Evolutionary conservation across 305 asterid species (phyloP), one percentile per base, ranked within the genome.

Genomic region (Solanum hybrid): DNA sequence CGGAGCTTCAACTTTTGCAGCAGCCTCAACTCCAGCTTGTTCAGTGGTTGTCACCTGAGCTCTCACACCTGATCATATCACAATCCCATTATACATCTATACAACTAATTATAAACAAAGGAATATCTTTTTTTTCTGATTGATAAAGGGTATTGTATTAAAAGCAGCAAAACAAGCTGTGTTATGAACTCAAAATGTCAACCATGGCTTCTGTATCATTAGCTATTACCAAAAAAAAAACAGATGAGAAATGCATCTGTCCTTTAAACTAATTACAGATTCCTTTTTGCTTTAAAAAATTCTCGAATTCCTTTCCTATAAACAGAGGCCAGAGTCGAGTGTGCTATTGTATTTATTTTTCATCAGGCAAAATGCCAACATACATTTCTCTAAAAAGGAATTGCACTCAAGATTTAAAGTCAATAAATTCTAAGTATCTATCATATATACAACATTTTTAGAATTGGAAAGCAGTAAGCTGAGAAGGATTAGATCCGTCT

Each of bases 1-100:
- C 2, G 91, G 91, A 78, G 91, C 73, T 78, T 89, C 89, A 51
- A 78, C 89, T 14, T 66, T 78, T 15, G 69, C 87, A 31, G 71
- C 31, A 76, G 77, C 86, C 13, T 56, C 71, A 51, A 86, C 78
- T 19, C 79, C 91, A 13, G 76, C 60, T 88, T 76, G 89, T 34
- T 77, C 89, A 19, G 89, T 78, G 35, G 89, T 34, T n/a, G 71
- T 81, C 73, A 73, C 72, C 86, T 76, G 78, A 85, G 78, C 86
- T 85, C 86, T 56, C 24, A 86, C 87, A 24, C 91, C 91, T 87
- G 71, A 73, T 73, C 75, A 84, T 12, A 31, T 51, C 45, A 56
- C 31, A 84, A 56, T 51, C 87, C 7, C 42, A 19, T 84, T 45
- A 82, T 82, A 29, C 72, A 84, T 31, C 75, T 84, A 84, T 31